Evolutionary conservation across 2,329 filamentous ascomycete species (phyloP), one percentile per base, ranked within the genome.

Genomic region (Fusarium secorum): DNA sequence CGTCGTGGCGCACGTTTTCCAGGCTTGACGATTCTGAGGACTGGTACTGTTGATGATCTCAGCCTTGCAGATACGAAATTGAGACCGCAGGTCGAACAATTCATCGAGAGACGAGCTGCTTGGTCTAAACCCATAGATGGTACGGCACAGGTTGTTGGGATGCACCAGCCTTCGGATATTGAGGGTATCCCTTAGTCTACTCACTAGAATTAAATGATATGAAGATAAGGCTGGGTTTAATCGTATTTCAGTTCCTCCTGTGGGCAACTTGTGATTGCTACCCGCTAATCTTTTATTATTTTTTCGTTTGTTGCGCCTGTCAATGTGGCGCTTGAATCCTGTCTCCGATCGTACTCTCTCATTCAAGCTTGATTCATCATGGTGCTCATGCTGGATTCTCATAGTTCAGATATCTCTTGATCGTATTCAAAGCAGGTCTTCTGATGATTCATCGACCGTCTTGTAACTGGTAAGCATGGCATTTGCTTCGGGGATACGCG

Each of bases 21-120:
- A 0, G 85, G 82, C 0, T 62, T 65, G 45, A 85, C 78, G 39
- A 85, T 90, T 49, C 56, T 87, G 64, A 79, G 89, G 0, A 83
- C 89, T 53, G 89, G 89, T 0, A 90, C 87, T 0, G 84, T 91
- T 3, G 89, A 91, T 75, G 89, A 91, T 78, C 88, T 89, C 55
- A 77, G 74, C 53, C 73, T 91, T 54, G 83, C 85, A 36, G 87
- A 90, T 79, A 87, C 84, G 0, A 86, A 84, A 73, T 76, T 91
- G 68, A 86, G 79, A 74, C 89, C 89, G 0, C 77, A 74, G 63
- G 66, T 83, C 1, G 89, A 90, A 80, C 79, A 83, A 48, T 91
- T 85, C 75, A 78, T 79, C 1, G 83, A 87, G 76, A 81, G 85
- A 65, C 79, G 88, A 4, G 86, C 87, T 26, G 72, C 52, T 15